phyloP scores from a whole-genome alignment of 441 rosid genomes.

The Populus hybrid region DNA sequence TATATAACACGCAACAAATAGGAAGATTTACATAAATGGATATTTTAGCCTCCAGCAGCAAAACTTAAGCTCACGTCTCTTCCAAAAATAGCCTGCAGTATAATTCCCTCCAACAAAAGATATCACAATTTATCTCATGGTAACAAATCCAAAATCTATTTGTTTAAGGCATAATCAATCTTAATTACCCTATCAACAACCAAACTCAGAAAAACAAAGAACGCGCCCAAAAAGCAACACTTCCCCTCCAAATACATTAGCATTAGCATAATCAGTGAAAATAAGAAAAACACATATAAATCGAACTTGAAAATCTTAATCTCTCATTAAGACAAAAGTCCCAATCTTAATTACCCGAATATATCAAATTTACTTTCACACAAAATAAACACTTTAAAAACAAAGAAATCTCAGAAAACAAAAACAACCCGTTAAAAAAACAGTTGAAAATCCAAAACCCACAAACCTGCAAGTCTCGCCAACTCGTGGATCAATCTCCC shows the following conservation, averaged over 20 bases:
- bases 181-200: not conserved
- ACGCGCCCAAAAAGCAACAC: not conserved
- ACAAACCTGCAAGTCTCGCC: constrained; percentile 98
- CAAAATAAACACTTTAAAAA: not conserved
- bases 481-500: constrained; percentile 92
- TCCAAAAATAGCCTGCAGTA: not conserved
- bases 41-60: not conserved
- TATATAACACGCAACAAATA: not conserved
- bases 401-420: not conserved
- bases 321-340: not conserved
- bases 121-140: not conserved
- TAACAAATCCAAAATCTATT: not conserved
- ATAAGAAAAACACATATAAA: not conserved
- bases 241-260: not conserved
- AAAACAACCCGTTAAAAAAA: not conserved
- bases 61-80: not conserved
- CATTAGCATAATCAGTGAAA: not conserved
- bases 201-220: not conserved
- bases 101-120: not conserved
- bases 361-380: not conserved
- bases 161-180: not conserved
- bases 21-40: not conserved
- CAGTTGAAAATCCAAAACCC: not conserved
- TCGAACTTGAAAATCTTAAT: not conserved
- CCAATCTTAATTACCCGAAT: not conserved